Evolutionary conservation across 2,329 filamentous ascomycete species (phyloP), one percentile per base, ranked within the genome.

Genomic region (Neofusicoccum parvum): DNA sequence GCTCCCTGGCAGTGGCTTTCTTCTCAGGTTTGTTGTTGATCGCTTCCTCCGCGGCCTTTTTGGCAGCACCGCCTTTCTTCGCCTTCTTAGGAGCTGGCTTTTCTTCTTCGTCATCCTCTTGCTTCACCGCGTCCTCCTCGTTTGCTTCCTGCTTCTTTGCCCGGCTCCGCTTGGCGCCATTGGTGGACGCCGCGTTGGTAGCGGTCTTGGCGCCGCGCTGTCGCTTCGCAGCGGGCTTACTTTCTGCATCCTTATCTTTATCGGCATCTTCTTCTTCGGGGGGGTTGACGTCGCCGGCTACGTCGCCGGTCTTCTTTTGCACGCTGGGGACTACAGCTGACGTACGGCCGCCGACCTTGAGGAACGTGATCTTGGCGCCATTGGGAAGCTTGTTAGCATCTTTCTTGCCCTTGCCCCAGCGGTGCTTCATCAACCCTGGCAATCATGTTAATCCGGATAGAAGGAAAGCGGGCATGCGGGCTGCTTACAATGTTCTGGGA

Each of bases 361-460:
- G 79, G 73, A 94, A 95, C 0, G 88, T 88, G 51, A 98, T 89
- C 77, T 90, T 93, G 68, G 93, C 90, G 0, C 95, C 95, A 69
- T 88, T 96, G 0, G 94, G 94, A 34, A 98, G 79, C 56, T 84
- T 85, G 4, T 85, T 86, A 0, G 84, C 79, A 1, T 87, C 83
- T 74, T 94, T 93, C 74, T 92, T 92, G 20, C 92, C 92, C 74
- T 97, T 97, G 12, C 89, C 87, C 95, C 95, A 98, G 32, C 93
- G 87, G 74, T 96, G 85, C 68, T 91, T 90, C 82, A 96, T 96
- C 48, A 66, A 36, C 48, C 56, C 56, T 60, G 12, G 12, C 7
- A 41, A 17, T 10, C 23, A n/a, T 37, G 53, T 56, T 17, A 45
- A 41, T 15, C 12, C 2, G 27, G 15, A n/a, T 43, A 12, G 27